Conservation (phyloP, 2,329 filamentous ascomycete genomes). For the Fusarium globosum region DNA sequence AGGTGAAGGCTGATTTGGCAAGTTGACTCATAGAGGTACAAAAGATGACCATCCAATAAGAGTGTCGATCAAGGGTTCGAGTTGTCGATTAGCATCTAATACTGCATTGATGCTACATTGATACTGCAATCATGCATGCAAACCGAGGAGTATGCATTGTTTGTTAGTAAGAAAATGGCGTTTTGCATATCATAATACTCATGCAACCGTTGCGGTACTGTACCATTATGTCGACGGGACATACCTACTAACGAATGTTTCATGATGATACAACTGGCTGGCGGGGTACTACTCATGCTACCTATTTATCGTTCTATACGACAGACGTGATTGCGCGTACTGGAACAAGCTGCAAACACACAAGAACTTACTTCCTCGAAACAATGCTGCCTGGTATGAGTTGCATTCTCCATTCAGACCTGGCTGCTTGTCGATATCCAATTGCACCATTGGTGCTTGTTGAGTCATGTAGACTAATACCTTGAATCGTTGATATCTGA, state of each 20-base stretch:
- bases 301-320: slow-evolving; percentile 8
- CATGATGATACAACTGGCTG: slow-evolving; percentile 28
- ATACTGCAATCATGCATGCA: slow-evolving; percentile 29
- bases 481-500: slow-evolving; percentile 14
- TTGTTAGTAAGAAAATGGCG: slow-evolving; percentile 23
- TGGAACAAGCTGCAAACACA: slow-evolving; percentile 4
- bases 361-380: not conserved
- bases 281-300: slow-evolving; percentile 6
- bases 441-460: slow-evolving; percentile 12
- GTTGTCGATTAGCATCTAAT: slow-evolving; percentile 21
- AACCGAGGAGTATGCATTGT: slow-evolving; percentile 21
- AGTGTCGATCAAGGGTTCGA: slow-evolving; percentile 20
- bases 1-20: slow-evolving; percentile 30
- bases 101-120: slow-evolving; percentile 20
- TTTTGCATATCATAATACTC: slow-evolving; percentile 31
- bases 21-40: slow-evolving; percentile 31
- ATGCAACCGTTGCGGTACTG: slow-evolving; percentile 12
- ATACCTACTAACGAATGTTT: slow-evolving; percentile 11
- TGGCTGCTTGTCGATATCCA: slow-evolving; percentile 15
- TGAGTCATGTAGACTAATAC: slow-evolving; percentile 32
- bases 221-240: slow-evolving; percentile 4
- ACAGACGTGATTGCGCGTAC: slow-evolving; percentile 1
- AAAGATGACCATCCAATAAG: slow-evolving; percentile 32
- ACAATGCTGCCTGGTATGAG: slow-evolving; percentile 3
- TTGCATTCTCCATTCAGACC: slow-evolving; percentile 4